phyloP scores from a whole-genome alignment of 345 rosid species.

The Hirschfeldia incana region DNA sequence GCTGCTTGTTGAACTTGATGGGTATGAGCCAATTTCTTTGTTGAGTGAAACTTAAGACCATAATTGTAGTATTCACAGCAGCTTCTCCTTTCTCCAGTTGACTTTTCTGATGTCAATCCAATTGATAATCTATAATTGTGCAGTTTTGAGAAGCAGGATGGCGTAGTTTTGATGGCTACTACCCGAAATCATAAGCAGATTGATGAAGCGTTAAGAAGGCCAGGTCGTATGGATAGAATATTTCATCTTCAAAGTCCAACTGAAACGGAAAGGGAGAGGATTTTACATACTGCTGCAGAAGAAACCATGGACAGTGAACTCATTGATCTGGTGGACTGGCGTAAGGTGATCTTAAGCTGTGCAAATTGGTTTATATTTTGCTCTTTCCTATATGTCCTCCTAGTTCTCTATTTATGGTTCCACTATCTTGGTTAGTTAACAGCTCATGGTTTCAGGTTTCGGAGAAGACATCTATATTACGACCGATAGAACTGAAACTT shows the following conservation, averaged over 20 bases:
- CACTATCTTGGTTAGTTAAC: slow-evolving; percentile 32
- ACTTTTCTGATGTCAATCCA: slow-evolving; percentile 8
- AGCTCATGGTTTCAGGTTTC: slow-evolving; percentile 64
- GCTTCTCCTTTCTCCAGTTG: slow-evolving; percentile 18
- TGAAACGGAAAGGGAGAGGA: slow-evolving; percentile 86
- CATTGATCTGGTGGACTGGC: slow-evolving; percentile 80
- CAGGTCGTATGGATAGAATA: slow-evolving; percentile 96
- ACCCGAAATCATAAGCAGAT: slow-evolving; percentile 86
- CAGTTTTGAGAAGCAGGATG: slow-evolving; percentile 98
- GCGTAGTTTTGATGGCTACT: slow-evolving; percentile 97
- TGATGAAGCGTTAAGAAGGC: slow-evolving; percentile 87
- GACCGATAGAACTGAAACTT: slow-evolving; percentile 85
- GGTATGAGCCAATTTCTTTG: slow-evolving; percentile 51
- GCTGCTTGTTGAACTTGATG: slow-evolving; percentile 98
- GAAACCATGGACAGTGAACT: slow-evolving; percentile 87
- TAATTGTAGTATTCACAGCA: not conserved
- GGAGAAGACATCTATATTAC: slow-evolving; percentile 80
- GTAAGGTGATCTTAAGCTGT: slow-evolving; percentile 56
- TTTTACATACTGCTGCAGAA: slow-evolving; percentile 69
- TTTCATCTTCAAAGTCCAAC: slow-evolving; percentile 92
- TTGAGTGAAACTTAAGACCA: not conserved
- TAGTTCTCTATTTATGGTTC: slow-evolving; percentile 13
- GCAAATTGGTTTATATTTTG: not conserved
- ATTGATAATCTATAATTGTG: slow-evolving; percentile 17
- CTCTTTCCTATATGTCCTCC: slow-evolving; percentile 17